Evolutionary conservation across 768 basidiomycete species (phyloP), one percentile per base, ranked within the genome.

Genomic region (Lactifluus piperatus): DNA sequence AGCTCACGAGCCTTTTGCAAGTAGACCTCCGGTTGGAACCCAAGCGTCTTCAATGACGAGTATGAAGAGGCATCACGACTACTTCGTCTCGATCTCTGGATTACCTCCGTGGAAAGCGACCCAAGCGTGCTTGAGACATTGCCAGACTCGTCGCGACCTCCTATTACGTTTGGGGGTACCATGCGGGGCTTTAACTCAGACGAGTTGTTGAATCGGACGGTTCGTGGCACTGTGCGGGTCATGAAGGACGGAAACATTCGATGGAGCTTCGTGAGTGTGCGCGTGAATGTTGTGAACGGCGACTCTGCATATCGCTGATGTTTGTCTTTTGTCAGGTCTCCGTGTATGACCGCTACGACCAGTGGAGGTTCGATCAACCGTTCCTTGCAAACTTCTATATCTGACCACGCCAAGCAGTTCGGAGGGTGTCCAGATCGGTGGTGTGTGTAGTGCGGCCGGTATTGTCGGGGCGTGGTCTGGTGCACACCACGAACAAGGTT

Each of bases 381-480:
- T 5, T 24, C 8, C 43, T 9, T 29, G 20, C 51, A 26, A n/a
- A 39, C 41, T 13, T 24, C 11, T 27, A 10, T 37, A 24, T 29
- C 24, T 59, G 11, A 54, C 59, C 30, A 49, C 37, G 55, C 47
- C 53, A 53, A 22, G n/a, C 66, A 88, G 85, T 62, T 85, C 83
- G 16, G 81, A 81, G 68, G 85, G 83, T 24, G 74, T 84, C 3
- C 86, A 88, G 67, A 67, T 89, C 24, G 86, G 87, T 9, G 77
- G 78, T 26, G 73, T 83, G 18, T 81, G 78, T 29, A 87, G 85
- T 67, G 82, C 82, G 11, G 77, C 77, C 45, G 88, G 88, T 6
- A 73, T 88, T 24, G 76, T 83, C 29, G 86, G 88, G 5, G 74
- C 78, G 8, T 91, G 87, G 87, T 81, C 81, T 5, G 82, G 84